Evolutionary conservation across 2,329 filamentous ascomycete species (phyloP).

Genomic region (Pezizomycotina sp.): DNA sequence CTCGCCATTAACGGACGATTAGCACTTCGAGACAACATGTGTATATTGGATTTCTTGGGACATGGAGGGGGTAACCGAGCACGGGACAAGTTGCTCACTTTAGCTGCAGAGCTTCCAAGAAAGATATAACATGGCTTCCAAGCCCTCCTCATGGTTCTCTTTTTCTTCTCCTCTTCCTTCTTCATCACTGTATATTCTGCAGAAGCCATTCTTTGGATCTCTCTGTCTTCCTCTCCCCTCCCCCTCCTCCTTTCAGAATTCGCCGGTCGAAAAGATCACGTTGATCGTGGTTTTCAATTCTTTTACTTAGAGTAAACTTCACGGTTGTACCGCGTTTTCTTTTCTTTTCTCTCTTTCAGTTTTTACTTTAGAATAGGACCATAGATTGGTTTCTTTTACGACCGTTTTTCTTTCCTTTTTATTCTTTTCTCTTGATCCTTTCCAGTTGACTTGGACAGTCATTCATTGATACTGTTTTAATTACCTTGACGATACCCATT

Average conservation of each 20-base stretch:
- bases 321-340: conserved; percentile 18
- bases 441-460: too few relatives aligned
- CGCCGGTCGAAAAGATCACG: conserved; percentile 19
- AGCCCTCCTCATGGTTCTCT: conserved; percentile 8
- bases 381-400: conserved; percentile 6
- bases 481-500: too few relatives aligned
- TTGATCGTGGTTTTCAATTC: conserved; percentile 20
- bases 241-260: not conserved
- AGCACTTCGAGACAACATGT: too few relatives aligned
- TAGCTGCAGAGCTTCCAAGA: too few relatives aligned
- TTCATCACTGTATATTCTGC: conserved; percentile 14
- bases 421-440: conserved; percentile 4
- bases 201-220: not conserved
- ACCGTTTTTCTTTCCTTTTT: conserved; percentile 6
- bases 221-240: not conserved
- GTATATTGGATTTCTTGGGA: too few relatives aligned
- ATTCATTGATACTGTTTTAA: too few relatives aligned
- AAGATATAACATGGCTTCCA: conserved; percentile 15
- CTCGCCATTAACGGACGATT: too few relatives aligned
- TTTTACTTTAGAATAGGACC: conserved; percentile 15
- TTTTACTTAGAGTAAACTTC: too few relatives aligned
- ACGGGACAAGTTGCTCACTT: too few relatives aligned
- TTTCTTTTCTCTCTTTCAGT: conserved; percentile 6
- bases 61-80: too few relatives aligned
- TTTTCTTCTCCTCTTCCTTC: conserved; percentile 6